Percentiles rank a stretch among this genome's conserved stretches.
These are phyloP conservation scores for Fusarium compactum DNA, from an alignment of 2,329 filamentous ascomycete species.

Conservation along the genomic window DNA sequence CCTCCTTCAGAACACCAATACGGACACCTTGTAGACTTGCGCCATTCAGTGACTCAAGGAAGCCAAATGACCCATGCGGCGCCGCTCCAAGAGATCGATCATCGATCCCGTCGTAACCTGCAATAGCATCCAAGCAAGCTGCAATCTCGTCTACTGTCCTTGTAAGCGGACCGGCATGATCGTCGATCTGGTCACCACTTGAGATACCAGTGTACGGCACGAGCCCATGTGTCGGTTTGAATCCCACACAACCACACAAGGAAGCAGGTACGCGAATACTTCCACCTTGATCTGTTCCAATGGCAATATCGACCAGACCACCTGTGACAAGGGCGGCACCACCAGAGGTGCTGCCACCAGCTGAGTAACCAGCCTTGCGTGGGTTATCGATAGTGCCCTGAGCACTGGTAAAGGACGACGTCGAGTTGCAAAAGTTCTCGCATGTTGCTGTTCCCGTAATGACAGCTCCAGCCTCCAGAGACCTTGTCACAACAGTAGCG, in stretches of 20 bases:
- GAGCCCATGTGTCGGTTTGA: slow-evolving; percentile 65
- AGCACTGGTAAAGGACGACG: slow-evolving; percentile 60
- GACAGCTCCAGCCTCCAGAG: slow-evolving; percentile 62
- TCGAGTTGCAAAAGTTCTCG: slow-evolving; percentile 65
- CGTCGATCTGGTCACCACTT: slow-evolving; percentile 62
- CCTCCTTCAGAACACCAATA: slow-evolving; percentile 60
- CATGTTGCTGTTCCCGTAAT: slow-evolving; percentile 64
- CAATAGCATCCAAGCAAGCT: slow-evolving; percentile 58
- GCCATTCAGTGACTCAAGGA: background rate
- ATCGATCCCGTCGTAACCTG: slow-evolving; percentile 63
- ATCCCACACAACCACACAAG: slow-evolving; percentile 56
- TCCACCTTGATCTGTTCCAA: slow-evolving; percentile 63
- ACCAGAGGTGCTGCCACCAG: slow-evolving; percentile 63
- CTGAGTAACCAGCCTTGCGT: slow-evolving; percentile 57
- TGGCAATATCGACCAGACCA: slow-evolving; percentile 58
- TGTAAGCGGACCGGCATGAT: slow-evolving; percentile 62
- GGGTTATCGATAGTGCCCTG: slow-evolving; percentile 63
- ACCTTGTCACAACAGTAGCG: slow-evolving; percentile 64
- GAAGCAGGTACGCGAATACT: slow-evolving; percentile 60
- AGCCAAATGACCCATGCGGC: slow-evolving; percentile 45
- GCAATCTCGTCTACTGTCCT: slow-evolving; percentile 57
- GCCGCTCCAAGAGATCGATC: slow-evolving; percentile 56
- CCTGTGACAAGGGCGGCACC: slow-evolving; percentile 60
- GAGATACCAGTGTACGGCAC: slow-evolving; percentile 64
- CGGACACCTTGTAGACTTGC: slow-evolving; percentile 45